phyloP scores from a whole-genome alignment of 1,139 yeast genomes.

The Meyerozyma athensensis region DNA sequence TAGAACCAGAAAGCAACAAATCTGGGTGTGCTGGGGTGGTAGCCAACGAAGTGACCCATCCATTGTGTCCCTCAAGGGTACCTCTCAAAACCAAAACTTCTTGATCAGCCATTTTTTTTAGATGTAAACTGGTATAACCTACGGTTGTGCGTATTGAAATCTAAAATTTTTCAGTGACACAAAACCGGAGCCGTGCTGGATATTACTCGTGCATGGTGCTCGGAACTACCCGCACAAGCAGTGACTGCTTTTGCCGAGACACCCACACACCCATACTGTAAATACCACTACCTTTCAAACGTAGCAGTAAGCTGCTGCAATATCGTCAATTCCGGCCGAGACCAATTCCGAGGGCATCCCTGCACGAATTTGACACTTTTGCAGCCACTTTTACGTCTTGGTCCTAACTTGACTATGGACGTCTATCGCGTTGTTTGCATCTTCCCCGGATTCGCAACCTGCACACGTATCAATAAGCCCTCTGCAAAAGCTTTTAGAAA shows the following conservation, averaged over 20 bases:
- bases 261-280: neutral
- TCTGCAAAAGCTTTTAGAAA: too few species aligned
- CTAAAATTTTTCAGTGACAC: conserved; percentile 15
- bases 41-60: conserved; percentile 98
- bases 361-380: too few species aligned
- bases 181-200: conserved; percentile 15
- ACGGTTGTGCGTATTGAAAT: conserved; percentile 6
- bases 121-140: conserved; percentile 8
- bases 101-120: conserved; percentile 53
- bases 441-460: neutral
- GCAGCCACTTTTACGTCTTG: too few species aligned
- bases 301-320: too few species aligned
- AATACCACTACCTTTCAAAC: too few species aligned
- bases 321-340: too few species aligned
- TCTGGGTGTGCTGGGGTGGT: conserved; percentile 99
- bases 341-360: too few species aligned
- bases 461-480: too few species aligned
- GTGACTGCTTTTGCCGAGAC: conserved; percentile 37
- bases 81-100: conserved; percentile 99
- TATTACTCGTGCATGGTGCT: conserved; percentile 24
- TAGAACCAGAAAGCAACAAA: conserved; percentile 94
- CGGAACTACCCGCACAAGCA: conserved; percentile 28
- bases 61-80: conserved; percentile 86
- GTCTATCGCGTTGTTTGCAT: neutral
- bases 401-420: too few species aligned